A percentile compares a stretch with the other conserved stretches of the same genome.
Conservation (phyloP, 2,329 filamentous ascomycete species). For the Fusarium sp. region DNA sequence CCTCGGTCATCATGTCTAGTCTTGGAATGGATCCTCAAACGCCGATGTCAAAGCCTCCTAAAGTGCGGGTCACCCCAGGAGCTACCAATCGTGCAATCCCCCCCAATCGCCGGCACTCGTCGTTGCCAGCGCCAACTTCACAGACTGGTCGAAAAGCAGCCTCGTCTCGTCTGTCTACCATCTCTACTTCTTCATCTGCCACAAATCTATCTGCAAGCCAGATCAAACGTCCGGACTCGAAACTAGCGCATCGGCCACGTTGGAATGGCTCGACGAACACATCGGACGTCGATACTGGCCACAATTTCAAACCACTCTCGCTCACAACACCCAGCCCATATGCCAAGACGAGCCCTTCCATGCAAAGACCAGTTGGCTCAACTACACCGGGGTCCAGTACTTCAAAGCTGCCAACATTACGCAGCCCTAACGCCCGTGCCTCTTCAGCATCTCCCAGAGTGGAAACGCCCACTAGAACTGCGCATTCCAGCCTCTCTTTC, state of each 20-base stretch:
- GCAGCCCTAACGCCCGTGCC: slow-evolving; percentile 60
- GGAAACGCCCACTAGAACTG: slow-evolving; percentile 59
- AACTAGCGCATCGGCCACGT: slow-evolving; percentile 69
- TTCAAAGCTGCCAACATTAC: slow-evolving; percentile 62
- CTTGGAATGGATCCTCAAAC: slow-evolving; percentile 63
- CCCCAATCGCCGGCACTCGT: slow-evolving; percentile 59
- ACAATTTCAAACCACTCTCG: slow-evolving; percentile 73
- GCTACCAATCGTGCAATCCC: slow-evolving; percentile 60
- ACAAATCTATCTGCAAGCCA: slow-evolving; percentile 55
- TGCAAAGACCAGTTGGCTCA: slow-evolving; percentile 56
- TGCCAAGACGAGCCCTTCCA: slow-evolving; percentile 57
- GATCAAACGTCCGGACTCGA: slow-evolving; percentile 58
- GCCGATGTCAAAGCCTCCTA: slow-evolving; percentile 55
- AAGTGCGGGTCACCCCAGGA: slow-evolving; percentile 61
- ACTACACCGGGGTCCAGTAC: slow-evolving; percentile 55
- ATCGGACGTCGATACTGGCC: slow-evolving; percentile 71
- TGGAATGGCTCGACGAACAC: slow-evolving; percentile 79
- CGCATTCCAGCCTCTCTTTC: slow-evolving; percentile 61
- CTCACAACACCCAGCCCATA: slow-evolving; percentile 70
- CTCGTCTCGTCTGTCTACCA: slow-evolving; percentile 59
- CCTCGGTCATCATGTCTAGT: slow-evolving; percentile 69
- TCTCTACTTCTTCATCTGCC: slow-evolving; percentile 61
- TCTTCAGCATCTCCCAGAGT: slow-evolving; percentile 60
- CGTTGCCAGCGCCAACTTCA: slow-evolving; percentile 58
- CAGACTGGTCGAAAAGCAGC: slow-evolving; percentile 56